phyloP scores from a whole-genome alignment of 129 eudicot species.

The Sambucus nigra region DNA sequence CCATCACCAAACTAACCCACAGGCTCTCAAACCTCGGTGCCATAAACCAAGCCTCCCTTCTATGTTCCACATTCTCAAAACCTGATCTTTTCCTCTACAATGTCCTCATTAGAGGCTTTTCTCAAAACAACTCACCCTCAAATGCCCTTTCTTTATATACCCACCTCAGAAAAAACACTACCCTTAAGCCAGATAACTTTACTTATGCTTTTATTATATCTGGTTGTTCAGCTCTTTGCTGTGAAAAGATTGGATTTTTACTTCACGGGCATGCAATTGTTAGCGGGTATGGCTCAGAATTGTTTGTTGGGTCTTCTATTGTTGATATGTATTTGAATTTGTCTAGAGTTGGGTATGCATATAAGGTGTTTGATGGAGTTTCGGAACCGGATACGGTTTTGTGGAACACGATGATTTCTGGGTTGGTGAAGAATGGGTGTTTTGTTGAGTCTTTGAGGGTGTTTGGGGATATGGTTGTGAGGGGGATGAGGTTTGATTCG shows the following conservation, averaged over 20 bases:
- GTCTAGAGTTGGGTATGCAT: slow-evolving; percentile 37
- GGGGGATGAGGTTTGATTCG: slow-evolving; percentile 41
- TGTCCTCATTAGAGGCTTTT: slow-evolving; percentile 55
- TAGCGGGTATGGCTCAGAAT: slow-evolving; percentile 51
- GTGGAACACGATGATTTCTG: slow-evolving; percentile 86
- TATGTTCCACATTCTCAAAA: slow-evolving; percentile 36
- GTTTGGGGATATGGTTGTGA: slow-evolving; percentile 48
- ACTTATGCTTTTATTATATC: slow-evolving; percentile 53
- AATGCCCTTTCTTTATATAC: slow-evolving; percentile 35
- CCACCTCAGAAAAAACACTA: slow-evolving; percentile 19
- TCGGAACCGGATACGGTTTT: slow-evolving; percentile 61
- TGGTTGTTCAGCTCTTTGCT: slow-evolving; percentile 32
- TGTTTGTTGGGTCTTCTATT: slow-evolving; percentile 66
- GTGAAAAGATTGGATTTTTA: slow-evolving; percentile 27
- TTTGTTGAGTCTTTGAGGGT: slow-evolving; percentile 35
- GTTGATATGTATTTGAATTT: slow-evolving; percentile 59
- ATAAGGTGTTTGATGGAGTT: slow-evolving; percentile 71
- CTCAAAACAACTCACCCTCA: slow-evolving; percentile 19
- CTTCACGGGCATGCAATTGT: slow-evolving; percentile 67
- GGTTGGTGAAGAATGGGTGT: slow-evolving; percentile 55
- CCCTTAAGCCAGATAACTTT: slow-evolving; percentile 44
- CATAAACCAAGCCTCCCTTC: slow-evolving; percentile 38
- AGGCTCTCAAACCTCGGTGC: slow-evolving; percentile 46
- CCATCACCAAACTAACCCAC: slow-evolving; percentile 68
- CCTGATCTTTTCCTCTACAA: slow-evolving; percentile 81